phyloP scores from a whole-genome alignment of 2,329 filamentous ascomycete species.

The Westerdykella aurantiaca region DNA sequence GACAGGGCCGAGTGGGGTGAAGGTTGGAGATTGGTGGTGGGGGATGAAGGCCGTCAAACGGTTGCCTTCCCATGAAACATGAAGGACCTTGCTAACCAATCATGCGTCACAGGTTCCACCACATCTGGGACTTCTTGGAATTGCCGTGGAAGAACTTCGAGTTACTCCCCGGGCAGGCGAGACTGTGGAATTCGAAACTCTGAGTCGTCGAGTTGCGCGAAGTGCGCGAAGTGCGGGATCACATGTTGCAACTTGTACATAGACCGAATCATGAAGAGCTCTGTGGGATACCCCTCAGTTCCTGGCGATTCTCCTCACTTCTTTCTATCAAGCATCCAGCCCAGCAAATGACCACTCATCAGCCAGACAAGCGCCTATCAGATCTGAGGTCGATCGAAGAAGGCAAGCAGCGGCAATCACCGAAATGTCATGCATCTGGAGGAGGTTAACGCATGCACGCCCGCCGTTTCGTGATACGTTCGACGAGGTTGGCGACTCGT shows the following conservation, averaged over 20 bases:
- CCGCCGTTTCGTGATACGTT: slow-evolving; percentile 12
- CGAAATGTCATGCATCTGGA: too few species aligned
- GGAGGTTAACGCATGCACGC: slow-evolving; percentile 4
- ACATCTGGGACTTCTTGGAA: slow-evolving; percentile 61
- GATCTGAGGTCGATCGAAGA: too few species aligned
- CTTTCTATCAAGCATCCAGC: too few species aligned
- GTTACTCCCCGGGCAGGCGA: slow-evolving; percentile 34
- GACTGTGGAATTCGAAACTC: slow-evolving; percentile 16
- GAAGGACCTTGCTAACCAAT: not conserved
- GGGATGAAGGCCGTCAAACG: not conserved
- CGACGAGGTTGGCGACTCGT: slow-evolving; percentile 8
- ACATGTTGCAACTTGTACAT: too few species aligned
- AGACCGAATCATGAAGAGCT: too few species aligned
- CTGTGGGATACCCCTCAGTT: too few species aligned
- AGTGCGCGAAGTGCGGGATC: not conserved
- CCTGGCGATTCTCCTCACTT: too few species aligned
- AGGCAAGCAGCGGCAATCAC: too few species aligned
- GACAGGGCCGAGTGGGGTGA: not conserved
- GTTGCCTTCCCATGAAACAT: not conserved
- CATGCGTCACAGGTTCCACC: slow-evolving; percentile 51
- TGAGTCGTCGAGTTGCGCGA: slow-evolving; percentile 9
- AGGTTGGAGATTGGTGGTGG: not conserved
- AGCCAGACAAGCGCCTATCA: too few species aligned
- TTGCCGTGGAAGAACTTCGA: slow-evolving; percentile 54
- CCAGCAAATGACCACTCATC: too few species aligned